Evolutionary conservation across 805 yeast species (phyloP), one percentile per base, ranked within the genome.

Genomic region (Saccharomycopsis fibuligera): DNA sequence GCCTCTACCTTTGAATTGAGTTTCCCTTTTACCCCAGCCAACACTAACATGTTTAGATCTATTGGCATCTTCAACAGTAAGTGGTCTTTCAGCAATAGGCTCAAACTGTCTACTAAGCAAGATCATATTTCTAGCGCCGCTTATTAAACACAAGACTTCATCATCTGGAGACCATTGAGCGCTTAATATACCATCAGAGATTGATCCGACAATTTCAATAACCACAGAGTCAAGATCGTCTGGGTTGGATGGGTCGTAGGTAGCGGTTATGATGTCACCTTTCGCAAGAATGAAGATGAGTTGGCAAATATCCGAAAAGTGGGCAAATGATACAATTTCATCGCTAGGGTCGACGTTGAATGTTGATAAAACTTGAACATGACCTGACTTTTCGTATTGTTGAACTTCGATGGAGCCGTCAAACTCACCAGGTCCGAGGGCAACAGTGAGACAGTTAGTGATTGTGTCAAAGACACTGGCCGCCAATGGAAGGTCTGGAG

Each of bases 21-120:
- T 93, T 63, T 91, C 98, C 57, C 83, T 82, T 54, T 84, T 86
- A 60, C 99, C 99, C 99, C 99, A 93, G 23, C 99, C 99, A 38
- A 93, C 96, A 24, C 91, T 83, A 33, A 93, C 96, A 61, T 93
- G 96, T 56, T 81, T 82, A 1, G 89, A 81, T 44, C 78, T 66
- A 30, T 68, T 62, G 41, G 90, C 70, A 62, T 93, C 99, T 6
- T 73, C 74, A 0, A 75, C 68, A 41, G 73, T 64, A 51, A 89
- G 64, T 27, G 66, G 63, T 48, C 72, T 72, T 59, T 91, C 97
- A 9, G 78, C 68, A 22, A 91, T 72, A 1, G 90, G 86, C 56
- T 91, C 97, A 55, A 89, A 85, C 38, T 75, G 68, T 54, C 95
- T 74, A 35, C 90, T 83, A 47, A 93, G 70, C 21, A 90, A 59